Evolutionary conservation across 106 monocot species (phyloP).

Genomic region (Phalaenopsis equestris): DNA sequence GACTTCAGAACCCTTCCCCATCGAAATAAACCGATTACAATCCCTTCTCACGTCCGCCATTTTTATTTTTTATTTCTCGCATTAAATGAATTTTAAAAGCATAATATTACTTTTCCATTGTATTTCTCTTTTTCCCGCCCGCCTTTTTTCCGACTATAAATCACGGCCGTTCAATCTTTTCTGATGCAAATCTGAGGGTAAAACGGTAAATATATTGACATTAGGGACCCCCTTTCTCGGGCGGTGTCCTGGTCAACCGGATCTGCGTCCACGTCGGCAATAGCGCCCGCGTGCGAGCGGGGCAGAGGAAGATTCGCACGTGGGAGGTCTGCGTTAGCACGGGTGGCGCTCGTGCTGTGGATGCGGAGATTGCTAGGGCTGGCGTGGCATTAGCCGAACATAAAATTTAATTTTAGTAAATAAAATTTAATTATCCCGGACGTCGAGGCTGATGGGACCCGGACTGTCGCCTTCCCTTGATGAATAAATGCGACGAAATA

Average conservation of each 20-base stretch:
- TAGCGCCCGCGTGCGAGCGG: background rate
- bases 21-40: constrained; percentile 1
- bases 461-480: too few species aligned
- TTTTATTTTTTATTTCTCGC: background rate
- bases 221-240: background rate
- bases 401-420: background rate
- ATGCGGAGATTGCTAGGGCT: background rate
- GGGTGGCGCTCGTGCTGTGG: background rate
- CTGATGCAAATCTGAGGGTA: background rate
- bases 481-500: too few species aligned
- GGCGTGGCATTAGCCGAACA: background rate
- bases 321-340: background rate
- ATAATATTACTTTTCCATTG: background rate
- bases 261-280: background rate
- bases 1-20: background rate
- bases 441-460: background rate
- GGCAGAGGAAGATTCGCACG: background rate
- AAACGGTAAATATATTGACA: background rate
- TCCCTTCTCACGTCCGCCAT: constrained; percentile 5
- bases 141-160: background rate
- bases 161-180: background rate
- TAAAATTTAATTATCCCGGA: background rate
- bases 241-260: background rate
- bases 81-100: constrained; percentile 2
- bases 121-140: background rate